Base-by-base conservation (phyloP, 1,284 basidiomycete species). In the Schizophyllum amplum region DNA sequence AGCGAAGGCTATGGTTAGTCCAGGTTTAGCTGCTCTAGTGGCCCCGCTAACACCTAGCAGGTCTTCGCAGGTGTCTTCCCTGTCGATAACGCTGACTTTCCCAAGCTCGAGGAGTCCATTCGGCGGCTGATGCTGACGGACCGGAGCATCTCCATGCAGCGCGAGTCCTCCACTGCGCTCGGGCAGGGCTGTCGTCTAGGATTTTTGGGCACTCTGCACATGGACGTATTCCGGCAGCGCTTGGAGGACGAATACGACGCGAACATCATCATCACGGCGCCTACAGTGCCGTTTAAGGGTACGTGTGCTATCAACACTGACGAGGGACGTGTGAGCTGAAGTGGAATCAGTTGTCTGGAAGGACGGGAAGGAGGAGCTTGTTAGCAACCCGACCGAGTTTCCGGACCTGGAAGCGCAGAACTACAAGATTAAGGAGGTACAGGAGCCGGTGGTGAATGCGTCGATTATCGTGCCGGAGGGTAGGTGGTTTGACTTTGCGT, bases 41-140 rank as follows among this genome's bases (percentile, higher is more conserved):
- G 22, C 15, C 24, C 52, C 26, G 15, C 22, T 52, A 53, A 55
- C 52, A 24, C 47, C 27, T 13, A 52, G 24, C 61, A 92, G 90
- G 93, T 98, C 17, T 99, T 90, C 67, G 95, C 97, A 1, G 96
- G 97, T 33, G 82, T 98, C 52, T 99, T 94, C 68, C 97, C 97
- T 0, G 80, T 97, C 49, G 94, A 99, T 61, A 90, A 84, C 54
- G 88, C 80, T 55, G 94, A 98, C 65, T 99, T 98, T 66, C 77
- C 84, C 11, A 94, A 96, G 73, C 80, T 99, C 1, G 96, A 99
- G 71, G 97, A 99, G 71, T 95, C 95, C 1, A 92, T 99, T 61
- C 90, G 90, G 66, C 75, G 94, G 64, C 79, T 94, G 24, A 89
- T 86, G 5, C 76, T 94, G 55, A 94, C 92, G 47, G 93, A 96